Evolutionary conservation across 257 asterid species (phyloP).

Genomic region (Datura wrightii): DNA sequence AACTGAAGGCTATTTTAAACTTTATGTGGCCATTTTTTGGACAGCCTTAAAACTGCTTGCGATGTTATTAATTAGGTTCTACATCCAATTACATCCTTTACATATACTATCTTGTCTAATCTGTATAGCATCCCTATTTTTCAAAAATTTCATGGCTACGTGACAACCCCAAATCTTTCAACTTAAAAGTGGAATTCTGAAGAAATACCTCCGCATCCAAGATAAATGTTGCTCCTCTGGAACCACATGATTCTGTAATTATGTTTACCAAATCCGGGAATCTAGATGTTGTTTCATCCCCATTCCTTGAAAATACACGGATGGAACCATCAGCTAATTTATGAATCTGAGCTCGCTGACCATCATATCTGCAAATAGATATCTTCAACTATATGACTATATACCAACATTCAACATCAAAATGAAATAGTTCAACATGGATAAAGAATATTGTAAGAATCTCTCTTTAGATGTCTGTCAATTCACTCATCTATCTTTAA

Average conservation of each 20-base stretch:
- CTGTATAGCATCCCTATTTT: neutral
- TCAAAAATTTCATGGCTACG: neutral
- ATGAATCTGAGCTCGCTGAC: constrained; percentile 96
- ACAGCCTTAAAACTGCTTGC: constrained; percentile 6
- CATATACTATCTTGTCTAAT: neutral
- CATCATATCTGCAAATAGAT: constrained; percentile 79
- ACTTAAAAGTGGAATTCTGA: constrained; percentile 23
- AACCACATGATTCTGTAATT: constrained; percentile 57
- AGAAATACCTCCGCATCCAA: constrained; percentile 84
- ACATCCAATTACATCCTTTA: neutral
- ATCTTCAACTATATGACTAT: neutral
- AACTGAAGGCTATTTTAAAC: too few species aligned
- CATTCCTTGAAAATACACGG: constrained; percentile 82
- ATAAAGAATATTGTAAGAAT: neutral
- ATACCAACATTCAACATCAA: constrained; percentile 1
- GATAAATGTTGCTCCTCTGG: constrained; percentile 61
- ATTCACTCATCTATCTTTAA: constrained; percentile 11
- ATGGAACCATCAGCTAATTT: constrained; percentile 71
- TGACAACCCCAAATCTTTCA: neutral
- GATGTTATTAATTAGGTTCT: neutral
- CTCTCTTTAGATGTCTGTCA: constrained; percentile 18
- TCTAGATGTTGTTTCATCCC: constrained; percentile 81
- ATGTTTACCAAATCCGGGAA: constrained; percentile 81
- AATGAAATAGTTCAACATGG: neutral
- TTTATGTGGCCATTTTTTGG: neutral